Evolutionary conservation across 768 basidiomycete species (phyloP).

Genomic region (Psilocybe cubensis): DNA sequence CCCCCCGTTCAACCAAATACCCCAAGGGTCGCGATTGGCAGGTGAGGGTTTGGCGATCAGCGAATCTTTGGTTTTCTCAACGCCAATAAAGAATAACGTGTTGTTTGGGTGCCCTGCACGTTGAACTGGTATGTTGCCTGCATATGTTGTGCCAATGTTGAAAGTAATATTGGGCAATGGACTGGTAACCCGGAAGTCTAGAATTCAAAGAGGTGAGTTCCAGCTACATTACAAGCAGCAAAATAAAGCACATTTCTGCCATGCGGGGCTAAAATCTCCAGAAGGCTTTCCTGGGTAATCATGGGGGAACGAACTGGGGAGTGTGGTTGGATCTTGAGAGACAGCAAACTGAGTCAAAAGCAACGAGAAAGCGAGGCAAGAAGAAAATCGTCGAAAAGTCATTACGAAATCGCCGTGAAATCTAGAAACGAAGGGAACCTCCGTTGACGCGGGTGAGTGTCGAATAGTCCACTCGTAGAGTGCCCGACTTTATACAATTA

Average conservation of each 20-base stretch:
- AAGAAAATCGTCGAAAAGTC: constrained; percentile 19
- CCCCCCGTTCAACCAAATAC: constrained; percentile 79
- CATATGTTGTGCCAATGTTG: constrained; percentile 52
- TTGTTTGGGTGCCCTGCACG: constrained; percentile 63
- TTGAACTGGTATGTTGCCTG: constrained; percentile 67
- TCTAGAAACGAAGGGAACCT: constrained; percentile 6
- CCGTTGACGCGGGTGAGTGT: constrained; percentile 10
- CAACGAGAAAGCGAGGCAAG: constrained; percentile 24
- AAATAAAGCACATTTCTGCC: constrained; percentile 71
- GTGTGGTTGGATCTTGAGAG: constrained; percentile 29
- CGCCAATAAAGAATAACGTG: constrained; percentile 69
- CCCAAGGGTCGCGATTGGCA: constrained; percentile 60
- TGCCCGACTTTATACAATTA: constrained; percentile 9
- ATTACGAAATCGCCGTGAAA: constrained; percentile 27
- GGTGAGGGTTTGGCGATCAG: constrained; percentile 43
- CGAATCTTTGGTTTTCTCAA: constrained; percentile 60
- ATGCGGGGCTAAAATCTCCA: constrained; percentile 54
- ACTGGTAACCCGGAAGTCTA: constrained; percentile 64
- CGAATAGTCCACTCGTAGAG: neutral
- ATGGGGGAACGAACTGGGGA: constrained; percentile 51
- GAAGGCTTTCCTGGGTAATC: constrained; percentile 48
- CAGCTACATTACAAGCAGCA: too few relatives aligned
- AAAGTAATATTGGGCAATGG: constrained; percentile 67
- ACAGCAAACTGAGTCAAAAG: constrained; percentile 23
- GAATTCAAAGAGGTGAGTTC: neutral